Percentiles rank a stretch among this genome's conserved stretches.
Evolutionary conservation across 805 yeast genomes (phyloP).

Genomic region (Starmerella stigmatis): DNA sequence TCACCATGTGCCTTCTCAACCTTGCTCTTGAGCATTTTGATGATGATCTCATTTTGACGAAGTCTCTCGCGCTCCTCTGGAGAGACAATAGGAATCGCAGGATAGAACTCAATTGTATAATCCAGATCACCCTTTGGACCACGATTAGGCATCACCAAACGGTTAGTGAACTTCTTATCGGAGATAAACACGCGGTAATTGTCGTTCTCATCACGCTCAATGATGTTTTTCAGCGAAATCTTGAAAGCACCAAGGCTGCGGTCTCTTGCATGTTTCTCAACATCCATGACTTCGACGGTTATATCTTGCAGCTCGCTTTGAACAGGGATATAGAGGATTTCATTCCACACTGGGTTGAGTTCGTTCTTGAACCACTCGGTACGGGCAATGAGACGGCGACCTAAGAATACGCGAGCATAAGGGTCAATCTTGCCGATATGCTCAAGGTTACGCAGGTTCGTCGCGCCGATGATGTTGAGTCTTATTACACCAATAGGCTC

Average conservation of each 20-base stretch:
- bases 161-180: slow-evolving; percentile 46
- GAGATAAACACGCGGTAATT: slow-evolving; percentile 50
- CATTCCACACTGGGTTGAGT: slow-evolving; percentile 75
- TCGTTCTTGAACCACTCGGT: slow-evolving; percentile 59
- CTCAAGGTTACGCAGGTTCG: slow-evolving; percentile 71
- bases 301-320: slow-evolving; percentile 73
- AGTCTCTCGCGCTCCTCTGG: slow-evolving; percentile 44
- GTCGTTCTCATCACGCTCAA: slow-evolving; percentile 53
- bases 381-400: slow-evolving; percentile 66
- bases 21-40: slow-evolving; percentile 24
- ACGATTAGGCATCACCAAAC: slow-evolving; percentile 55
- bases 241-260: slow-evolving; percentile 78
- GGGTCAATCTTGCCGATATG: slow-evolving; percentile 89
- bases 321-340: slow-evolving; percentile 69
- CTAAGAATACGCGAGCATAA: slow-evolving; percentile 66
- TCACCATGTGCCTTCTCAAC: slow-evolving; percentile 16
- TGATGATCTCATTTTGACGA: slow-evolving; percentile 41
- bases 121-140: slow-evolving; percentile 76
- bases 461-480: slow-evolving; percentile 55
- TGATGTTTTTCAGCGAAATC: slow-evolving; percentile 53
- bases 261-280: slow-evolving; percentile 66
- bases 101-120: slow-evolving; percentile 73
- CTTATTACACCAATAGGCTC: slow-evolving; percentile 91
- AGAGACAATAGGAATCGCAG: slow-evolving; percentile 66
- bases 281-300: slow-evolving; percentile 86